phyloP scores from a whole-genome alignment of 169 alveolate species.

The Plasmodium sp. region DNA sequence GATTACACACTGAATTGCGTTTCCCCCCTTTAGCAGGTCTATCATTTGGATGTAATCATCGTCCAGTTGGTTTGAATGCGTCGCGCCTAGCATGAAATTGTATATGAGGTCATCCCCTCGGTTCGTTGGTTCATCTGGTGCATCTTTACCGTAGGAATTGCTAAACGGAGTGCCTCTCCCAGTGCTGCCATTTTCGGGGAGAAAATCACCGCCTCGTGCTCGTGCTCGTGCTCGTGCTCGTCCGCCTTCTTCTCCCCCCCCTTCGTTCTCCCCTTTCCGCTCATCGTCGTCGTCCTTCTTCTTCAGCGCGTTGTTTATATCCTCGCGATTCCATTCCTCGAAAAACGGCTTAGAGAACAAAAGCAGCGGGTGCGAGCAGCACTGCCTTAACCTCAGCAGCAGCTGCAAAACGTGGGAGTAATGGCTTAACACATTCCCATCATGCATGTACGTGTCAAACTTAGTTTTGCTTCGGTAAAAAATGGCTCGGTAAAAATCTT shows the following conservation, averaged over 20 bases:
- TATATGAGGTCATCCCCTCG: slow-evolving; percentile 26
- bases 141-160: background rate
- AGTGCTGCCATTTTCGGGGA: background rate
- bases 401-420: slow-evolving; percentile 87
- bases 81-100: slow-evolving; percentile 27
- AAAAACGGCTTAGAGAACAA: slow-evolving; percentile 72
- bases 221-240: no score
- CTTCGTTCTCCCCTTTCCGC: background rate
- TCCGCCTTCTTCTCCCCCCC: no score
- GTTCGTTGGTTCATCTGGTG: background rate
- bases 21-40: slow-evolving; percentile 50
- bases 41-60: slow-evolving; percentile 25
- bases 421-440: slow-evolving; percentile 82
- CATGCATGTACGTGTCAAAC: slow-evolving; percentile 79
- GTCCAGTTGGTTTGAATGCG: slow-evolving; percentile 29
- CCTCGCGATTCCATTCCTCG: slow-evolving; percentile 67
- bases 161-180: background rate
- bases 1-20: slow-evolving; percentile 38
- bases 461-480: slow-evolving; percentile 80
- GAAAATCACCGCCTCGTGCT: background rate
- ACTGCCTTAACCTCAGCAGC: slow-evolving; percentile 86
- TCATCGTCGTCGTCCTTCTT: slow-evolving; percentile 1
- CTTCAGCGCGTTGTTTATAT: background rate
- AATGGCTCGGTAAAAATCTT: slow-evolving; percentile 76
- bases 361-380: slow-evolving; percentile 87